These are phyloP conservation scores for Coleophoma cylindrospora DNA, from an alignment of 2,329 filamentous ascomycete genomes.

Conservation along the genomic window DNA sequence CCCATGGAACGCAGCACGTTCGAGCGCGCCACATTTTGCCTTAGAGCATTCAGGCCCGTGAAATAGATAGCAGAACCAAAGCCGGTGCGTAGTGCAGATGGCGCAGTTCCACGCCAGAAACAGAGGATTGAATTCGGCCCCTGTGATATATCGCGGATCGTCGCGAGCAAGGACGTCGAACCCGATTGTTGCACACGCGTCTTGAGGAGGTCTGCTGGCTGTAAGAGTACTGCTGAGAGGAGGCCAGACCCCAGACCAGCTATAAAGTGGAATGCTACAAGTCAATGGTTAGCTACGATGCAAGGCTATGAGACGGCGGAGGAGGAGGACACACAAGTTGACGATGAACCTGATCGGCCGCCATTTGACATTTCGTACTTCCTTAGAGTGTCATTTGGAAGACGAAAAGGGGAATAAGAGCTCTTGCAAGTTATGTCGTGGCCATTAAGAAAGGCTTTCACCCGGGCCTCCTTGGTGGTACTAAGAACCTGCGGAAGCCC, in stretches of 20 bases:
- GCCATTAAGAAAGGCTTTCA: neutral
- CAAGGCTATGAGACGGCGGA: neutral
- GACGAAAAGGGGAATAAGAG: neutral
- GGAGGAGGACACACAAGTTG: constrained; percentile 34
- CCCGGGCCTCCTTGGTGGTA: neutral
- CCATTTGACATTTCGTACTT: constrained; percentile 42
- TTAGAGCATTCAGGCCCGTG: constrained; percentile 76
- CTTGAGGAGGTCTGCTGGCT: constrained; percentile 94
- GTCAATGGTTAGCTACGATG: neutral
- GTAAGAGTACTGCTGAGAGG: constrained; percentile 81
- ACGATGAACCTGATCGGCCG: constrained; percentile 40
- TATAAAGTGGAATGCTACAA: constrained; percentile 73
- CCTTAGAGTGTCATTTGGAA: constrained; percentile 16
- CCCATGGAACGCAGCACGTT: constrained; percentile 29
- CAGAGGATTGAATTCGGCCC: constrained; percentile 59
- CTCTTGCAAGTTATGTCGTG: neutral
- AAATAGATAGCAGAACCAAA: constrained; percentile 95
- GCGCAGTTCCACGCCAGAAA: constrained; percentile 89
- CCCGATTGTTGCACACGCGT: constrained; percentile 90
- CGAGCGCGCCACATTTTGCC: constrained; percentile 57
- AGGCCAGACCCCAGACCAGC: constrained; percentile 86
- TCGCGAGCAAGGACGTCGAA: constrained; percentile 60
- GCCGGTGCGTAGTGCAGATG: constrained; percentile 89
- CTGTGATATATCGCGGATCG: constrained; percentile 64
- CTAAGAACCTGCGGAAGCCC: neutral